Conservation (phyloP, 2,329 filamentous ascomycete species). For the Aspergillus sp. region DNA sequence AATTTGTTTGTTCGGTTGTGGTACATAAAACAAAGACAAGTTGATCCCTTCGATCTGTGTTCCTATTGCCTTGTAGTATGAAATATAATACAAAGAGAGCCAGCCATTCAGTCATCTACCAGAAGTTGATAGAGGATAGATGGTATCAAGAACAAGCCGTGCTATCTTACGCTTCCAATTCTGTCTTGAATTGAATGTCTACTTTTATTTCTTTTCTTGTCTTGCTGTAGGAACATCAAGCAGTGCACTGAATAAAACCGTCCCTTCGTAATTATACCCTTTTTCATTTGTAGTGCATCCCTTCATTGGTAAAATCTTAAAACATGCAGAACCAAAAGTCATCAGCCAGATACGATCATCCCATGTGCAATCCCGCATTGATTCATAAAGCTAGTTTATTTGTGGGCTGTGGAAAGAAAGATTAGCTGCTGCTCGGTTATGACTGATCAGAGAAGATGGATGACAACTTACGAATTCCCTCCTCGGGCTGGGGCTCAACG, state of each 20-base stretch:
- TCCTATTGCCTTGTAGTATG: too few relatives aligned
- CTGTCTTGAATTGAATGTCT: not conserved
- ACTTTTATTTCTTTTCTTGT: not conserved
- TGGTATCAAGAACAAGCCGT: too few relatives aligned
- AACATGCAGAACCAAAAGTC: conserved; percentile 22
- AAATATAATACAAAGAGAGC: too few relatives aligned
- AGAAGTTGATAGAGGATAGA: too few relatives aligned
- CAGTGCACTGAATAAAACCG: not conserved
- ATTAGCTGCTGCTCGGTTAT: conserved; percentile 20
- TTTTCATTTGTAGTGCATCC: conserved; percentile 8
- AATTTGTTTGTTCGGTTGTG: too few relatives aligned
- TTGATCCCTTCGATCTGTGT: too few relatives aligned
- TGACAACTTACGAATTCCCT: conserved; percentile 54
- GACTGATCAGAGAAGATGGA: not conserved
- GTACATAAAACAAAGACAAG: too few relatives aligned
- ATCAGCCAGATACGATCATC: conserved; percentile 13
- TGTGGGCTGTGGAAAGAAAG: conserved; percentile 27
- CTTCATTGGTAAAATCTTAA: conserved; percentile 22
- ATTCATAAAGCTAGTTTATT: conserved; percentile 23
- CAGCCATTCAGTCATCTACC: too few relatives aligned
- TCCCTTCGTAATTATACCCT: too few relatives aligned
- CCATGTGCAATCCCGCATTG: not conserved
- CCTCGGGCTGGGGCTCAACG: conserved; percentile 58
- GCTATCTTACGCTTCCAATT: too few relatives aligned
- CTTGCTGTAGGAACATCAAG: not conserved